Conservation (phyloP, 176 grass and related monocot genomes). For the Tuctoria greenei region DNA sequence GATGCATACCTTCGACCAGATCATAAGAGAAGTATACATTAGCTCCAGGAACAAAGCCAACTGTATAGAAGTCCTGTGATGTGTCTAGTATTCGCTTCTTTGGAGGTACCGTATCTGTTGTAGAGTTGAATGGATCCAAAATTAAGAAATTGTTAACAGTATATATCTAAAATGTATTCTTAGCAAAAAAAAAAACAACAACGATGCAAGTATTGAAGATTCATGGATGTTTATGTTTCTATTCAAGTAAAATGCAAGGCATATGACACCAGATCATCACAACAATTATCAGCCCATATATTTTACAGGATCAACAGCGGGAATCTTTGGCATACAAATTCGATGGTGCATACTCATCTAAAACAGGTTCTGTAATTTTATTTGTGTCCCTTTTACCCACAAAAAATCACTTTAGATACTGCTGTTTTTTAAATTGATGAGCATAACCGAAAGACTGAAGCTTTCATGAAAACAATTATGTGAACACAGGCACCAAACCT, state of each 20-base stretch:
- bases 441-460: constrained; percentile 3
- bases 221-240: background rate
- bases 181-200: background rate
- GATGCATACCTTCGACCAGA: constrained; percentile 65
- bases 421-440: constrained; percentile 11
- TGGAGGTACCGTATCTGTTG: constrained; percentile 90
- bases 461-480: background rate
- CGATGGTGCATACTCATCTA: background rate
- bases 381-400: background rate
- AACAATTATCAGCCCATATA: background rate
- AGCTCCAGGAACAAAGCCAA: constrained; percentile 90
- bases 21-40: constrained; percentile 92
- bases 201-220: constrained; percentile 11
- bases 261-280: background rate
- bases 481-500: background rate
- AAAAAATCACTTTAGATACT: constrained; percentile 1
- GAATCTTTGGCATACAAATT: constrained; percentile 5
- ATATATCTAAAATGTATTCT: background rate
- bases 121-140: constrained; percentile 7
- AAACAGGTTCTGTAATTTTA: background rate
- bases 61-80: constrained; percentile 78
- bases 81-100: constrained; percentile 78
- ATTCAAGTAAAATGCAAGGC: background rate
- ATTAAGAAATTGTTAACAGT: constrained; percentile 32
- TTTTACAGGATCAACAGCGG: constrained; percentile 6